Base-by-base conservation (phyloP, 2,329 filamentous ascomycete genomes). In the Pseudocercospora fuligena region DNA sequence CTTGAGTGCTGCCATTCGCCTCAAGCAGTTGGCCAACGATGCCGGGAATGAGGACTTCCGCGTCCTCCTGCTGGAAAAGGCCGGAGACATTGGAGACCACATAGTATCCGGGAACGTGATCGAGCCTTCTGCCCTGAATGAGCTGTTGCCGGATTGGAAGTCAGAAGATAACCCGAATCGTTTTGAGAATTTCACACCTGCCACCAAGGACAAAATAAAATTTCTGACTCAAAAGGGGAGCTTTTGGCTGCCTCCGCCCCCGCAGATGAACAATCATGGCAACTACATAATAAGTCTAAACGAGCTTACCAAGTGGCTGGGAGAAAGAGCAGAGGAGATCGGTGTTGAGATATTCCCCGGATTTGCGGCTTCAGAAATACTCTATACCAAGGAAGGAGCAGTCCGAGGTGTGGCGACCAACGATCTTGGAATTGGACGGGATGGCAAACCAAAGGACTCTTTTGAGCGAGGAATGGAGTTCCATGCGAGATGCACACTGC, bases 381-480 rank as follows among this genome's bases (percentile, higher is more conserved):
- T 99, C 14, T 99, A 97, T 80, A 88, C 89, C 72, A 75, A 88
- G 2, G 94, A 97, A 77, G 94, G 94, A 2, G 92, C 92, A 1
- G 95, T 99, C 60, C 90, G 90, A 79, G 95, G 95, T 71, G 94
- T 99, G 47, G 95, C 95, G 19, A 99, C 95, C 56, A 98, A 98
- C 76, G 95, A 99, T 76, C 83, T 97, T 23, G 95, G 95, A 46
- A 87, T 99, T 66, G 89, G 86, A 9, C 87, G 93, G 63, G 87
- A 91, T 74, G 94, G 94, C 46, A 91, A 90, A 78, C 88, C 94
- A 40, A 97, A 97, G 83, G 91, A 95, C 64, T 90, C 86, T 6
- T 99, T 97, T 76, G 94, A 98, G 84, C 88, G 95, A 68, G 95
- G 95, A 67, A 99, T 99, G 95, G 95, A 97, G 81, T 99, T 99